phyloP scores from a whole-genome alignment of 768 basidiomycete genomes.

The Lepiota subincarnata region DNA sequence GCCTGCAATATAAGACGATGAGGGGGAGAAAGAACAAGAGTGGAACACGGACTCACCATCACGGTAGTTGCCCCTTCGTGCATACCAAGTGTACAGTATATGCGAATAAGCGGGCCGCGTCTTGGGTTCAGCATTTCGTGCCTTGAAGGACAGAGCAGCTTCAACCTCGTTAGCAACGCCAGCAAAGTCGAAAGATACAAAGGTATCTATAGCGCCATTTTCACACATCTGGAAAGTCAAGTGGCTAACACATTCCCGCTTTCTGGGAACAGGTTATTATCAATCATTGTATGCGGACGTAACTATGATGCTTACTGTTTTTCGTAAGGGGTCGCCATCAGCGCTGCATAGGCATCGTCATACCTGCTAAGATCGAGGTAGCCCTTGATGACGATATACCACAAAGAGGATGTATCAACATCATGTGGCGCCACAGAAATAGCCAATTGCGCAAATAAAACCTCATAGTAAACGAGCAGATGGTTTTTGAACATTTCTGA shows the following conservation, averaged over 20 bases:
- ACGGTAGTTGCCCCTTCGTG: constrained; percentile 82
- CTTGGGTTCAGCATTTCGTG: constrained; percentile 88
- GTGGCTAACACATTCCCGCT: constrained; percentile 75
- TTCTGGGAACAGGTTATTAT: constrained; percentile 40
- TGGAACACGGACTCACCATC: constrained; percentile 58
- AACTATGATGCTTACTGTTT: constrained; percentile 58
- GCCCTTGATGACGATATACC: constrained; percentile 76
- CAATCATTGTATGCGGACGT: constrained; percentile 6
- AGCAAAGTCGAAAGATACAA: constrained; percentile 81
- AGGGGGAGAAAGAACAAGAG: constrained; percentile 8
- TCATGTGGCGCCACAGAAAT: constrained; percentile 60
- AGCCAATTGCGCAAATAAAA: constrained; percentile 74
- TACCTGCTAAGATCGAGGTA: constrained; percentile 69
- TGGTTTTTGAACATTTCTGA: constrained; percentile 68
- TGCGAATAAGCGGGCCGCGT: constrained; percentile 80
- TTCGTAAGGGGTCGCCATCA: constrained; percentile 72
- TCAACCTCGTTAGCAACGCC: constrained; percentile 87
- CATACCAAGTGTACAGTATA: constrained; percentile 94
- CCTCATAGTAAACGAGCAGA: constrained; percentile 54
- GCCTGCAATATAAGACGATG: constrained; percentile 44
- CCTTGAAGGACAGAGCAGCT: constrained; percentile 84
- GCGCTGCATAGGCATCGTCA: constrained; percentile 82
- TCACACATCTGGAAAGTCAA: constrained; percentile 94
- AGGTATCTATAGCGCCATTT: constrained; percentile 69
- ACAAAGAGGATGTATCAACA: constrained; percentile 62